Conservation (phyloP, 352 stramenopile genomes). For the Phytophthora sp. region DNA sequence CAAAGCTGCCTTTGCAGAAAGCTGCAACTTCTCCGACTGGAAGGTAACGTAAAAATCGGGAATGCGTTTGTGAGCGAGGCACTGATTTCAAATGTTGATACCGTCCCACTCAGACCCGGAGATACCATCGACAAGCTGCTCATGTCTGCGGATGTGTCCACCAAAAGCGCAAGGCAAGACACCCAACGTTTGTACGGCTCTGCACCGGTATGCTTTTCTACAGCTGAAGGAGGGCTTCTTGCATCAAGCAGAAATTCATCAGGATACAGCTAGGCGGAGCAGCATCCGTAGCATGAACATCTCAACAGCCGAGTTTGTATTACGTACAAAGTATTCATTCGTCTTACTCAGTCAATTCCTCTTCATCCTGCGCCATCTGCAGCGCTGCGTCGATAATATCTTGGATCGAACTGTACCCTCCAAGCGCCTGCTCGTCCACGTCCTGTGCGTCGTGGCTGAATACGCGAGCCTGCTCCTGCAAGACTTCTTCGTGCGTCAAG, state of each 20-base stretch:
- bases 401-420: conserved; percentile 44
- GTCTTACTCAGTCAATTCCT: conserved; percentile 46
- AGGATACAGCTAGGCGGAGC: not conserved
- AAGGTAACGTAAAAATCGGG: conserved; percentile 8
- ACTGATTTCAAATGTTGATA: too few relatives aligned
- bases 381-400: conserved; percentile 65
- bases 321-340: conserved; percentile 20
- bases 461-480: conserved; percentile 12
- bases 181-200: conserved; percentile 1
- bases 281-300: conserved; percentile 11
- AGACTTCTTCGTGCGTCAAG: conserved; percentile 3
- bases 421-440: conserved; percentile 30
- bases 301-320: conserved; percentile 18
- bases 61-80: too few relatives aligned
- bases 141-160: conserved; percentile 20
- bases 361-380: conserved; percentile 66
- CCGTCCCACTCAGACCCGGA: conserved; percentile 24
- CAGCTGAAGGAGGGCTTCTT: not conserved
- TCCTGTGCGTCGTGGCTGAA: conserved; percentile 4
- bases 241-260: conserved; percentile 10
- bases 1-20: conserved; percentile 45
- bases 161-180: conserved; percentile 23
- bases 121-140: conserved; percentile 67
- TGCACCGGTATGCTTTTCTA: not conserved
- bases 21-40: conserved; percentile 5